Evolutionary conservation across 2,329 filamentous ascomycete genomes (phyloP), one percentile per base, ranked within the genome.

Genomic region (Pyrenophora seminiperda): DNA sequence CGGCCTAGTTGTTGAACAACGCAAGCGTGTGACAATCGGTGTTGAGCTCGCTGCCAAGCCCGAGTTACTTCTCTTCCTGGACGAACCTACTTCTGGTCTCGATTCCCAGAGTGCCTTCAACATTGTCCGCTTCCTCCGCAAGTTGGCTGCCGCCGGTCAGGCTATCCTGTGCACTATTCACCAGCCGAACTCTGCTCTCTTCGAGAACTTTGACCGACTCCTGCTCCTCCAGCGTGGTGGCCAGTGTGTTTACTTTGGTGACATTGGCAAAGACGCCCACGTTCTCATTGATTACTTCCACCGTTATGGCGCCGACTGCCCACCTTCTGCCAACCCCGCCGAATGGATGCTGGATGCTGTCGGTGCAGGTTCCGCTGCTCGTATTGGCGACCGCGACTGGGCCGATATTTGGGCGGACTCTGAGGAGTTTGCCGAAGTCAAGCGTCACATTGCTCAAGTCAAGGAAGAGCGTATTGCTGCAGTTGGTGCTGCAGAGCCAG

Each of bases 81-180:
- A 92, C 57, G 89, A 92, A 70, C 89, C 88, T 0, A 91, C 89
- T 0, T 88, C 84, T 2, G 89, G 89, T 47, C 82, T 92, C 1
- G 86, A 89, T 66, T 84, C 81, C 22, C 85, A 89, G 68, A 85
- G 81, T 48, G 87, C 88, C 14, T 91, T 87, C 76, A 89, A 89
- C 72, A 90, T 90, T 58, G 85, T 90, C 19, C 85, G 87, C 27
- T 89, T 91, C 77, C 76, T 91, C n/a, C 84, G 84, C 63, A 91
- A 90, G 74, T 81, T 91, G 5, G 85, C 88, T 41, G 79, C 81
- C n/a, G 88, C 88, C 2, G 91, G 91, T 1, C 91, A 96, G 68
- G 91, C 91, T 7, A 91, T 96, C 60, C 81, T 96, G 3, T 95
- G 90, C 75, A 96, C 91, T 0, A 96, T 96, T 56, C 91, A 96